Base-by-base conservation (phyloP, 768 basidiomycete species). In the Omphalotus guepiniiformis region DNA sequence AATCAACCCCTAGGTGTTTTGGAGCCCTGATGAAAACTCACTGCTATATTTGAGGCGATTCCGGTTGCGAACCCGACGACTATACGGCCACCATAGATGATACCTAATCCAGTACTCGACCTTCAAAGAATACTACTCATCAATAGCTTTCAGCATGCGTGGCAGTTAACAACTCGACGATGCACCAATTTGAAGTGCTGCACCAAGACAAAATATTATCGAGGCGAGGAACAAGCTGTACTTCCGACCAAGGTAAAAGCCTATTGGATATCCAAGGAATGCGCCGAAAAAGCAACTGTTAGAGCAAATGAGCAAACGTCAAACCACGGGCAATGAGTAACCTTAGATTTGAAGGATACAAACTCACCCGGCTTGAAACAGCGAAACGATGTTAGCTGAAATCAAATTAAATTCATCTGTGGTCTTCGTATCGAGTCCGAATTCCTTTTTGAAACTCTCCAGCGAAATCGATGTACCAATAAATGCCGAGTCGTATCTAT, bases 321-420 rank as follows among this genome's bases (percentile, higher is more conserved):
- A 4, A 26, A 30, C 22, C 19, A 2, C 21, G n/a, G 28, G 19
- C 25, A 23, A 18, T n/a, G 32, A 45, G 19, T 23, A 19, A 15
- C 16, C 6, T 18, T 4, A 15, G n/a, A n/a, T 34, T n/a, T 2
- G 40, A 22, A n/a, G 32, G 6, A 42, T 22, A 18, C 22, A n/a
- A 23, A 38, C 53, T 21, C 40, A 68, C 65, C 72, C 71, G 8
- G 68, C 76, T 48, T 75, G 74, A 55, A 68, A 76, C 8, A 65
- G 55, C 7, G 73, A 72, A 15, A 76, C 73, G 28, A 76, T 68
- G 50, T 76, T 76, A 8, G 72, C 66, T 4, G 67, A 68, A 38
- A 70, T 62, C 21, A 59, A 44, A 21, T 67, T 61, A 38, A 69
- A 55, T 30, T 69, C 54, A 0, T 50, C 32, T 0, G 64, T 51